Evolutionary conservation across 2,329 filamentous ascomycete species (phyloP), one percentile per base, ranked within the genome.

Genomic region (Clonostachys rhizophaga): DNA sequence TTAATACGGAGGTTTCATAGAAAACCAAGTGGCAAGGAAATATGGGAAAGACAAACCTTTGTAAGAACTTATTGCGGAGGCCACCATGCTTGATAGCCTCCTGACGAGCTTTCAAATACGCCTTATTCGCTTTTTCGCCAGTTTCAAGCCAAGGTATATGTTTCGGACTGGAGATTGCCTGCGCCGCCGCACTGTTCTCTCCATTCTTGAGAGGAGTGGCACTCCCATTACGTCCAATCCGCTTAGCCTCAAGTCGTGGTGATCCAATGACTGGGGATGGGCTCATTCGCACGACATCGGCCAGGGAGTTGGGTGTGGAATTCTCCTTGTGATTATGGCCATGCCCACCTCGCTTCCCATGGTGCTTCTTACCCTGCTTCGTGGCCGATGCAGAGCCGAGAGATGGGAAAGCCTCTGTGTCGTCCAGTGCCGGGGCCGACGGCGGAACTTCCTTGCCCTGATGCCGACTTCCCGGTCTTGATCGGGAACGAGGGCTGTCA

Each of bases 11-110:
- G 33, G 12, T 39, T n/a, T 39, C 17, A 39, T 9, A n/a, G 5
- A 11, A 18, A n/a, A 39, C 12, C 14, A n/a, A 41, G 10, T 17
- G 17, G 34, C 6, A n/a, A 12, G 16, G 35, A 10, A 30, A 10
- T 30, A 6, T 8, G 24, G 24, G 17, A 14, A 14, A 14, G 17
- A 63, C 71, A 58, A 70, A 92, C 89, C 89, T 96, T 67, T 96
- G 92, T 47, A 99, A 70, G 58, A 97, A 99, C 64, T 97, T 97
- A 66, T 97, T 99, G 52, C 94, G 83, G 63, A 96, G 81, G 56
- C 91, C 94, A 55, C 94, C 94, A 64, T 99, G 94, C 69, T 95
- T 95, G 65, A 99, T 96, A 49, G 94, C 94, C 68, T 97, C 92
- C 60, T 91, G 88, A 46, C 94, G 86, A 55, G 91, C 90, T 70